Evolutionary conservation across 1,139 yeast species (phyloP).

Genomic region (Taphrina sp.): DNA sequence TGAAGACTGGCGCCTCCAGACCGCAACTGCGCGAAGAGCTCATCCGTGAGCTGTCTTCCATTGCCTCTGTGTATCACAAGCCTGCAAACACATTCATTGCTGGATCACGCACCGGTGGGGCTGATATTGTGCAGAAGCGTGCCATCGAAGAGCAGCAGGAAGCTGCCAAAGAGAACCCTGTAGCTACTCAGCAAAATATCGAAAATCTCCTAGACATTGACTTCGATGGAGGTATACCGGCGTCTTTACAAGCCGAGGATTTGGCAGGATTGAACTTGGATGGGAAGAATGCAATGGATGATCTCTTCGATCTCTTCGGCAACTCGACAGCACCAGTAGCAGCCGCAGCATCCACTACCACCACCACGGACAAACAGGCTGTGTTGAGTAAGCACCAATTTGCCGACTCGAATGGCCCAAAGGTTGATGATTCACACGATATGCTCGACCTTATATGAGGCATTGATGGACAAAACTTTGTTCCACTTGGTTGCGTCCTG

Average conservation of each 20-base stretch:
- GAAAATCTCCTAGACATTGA: constrained; percentile 88
- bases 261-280: not conserved
- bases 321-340: no score
- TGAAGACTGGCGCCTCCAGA: constrained; percentile 63
- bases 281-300: constrained; percentile 9
- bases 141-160: constrained; percentile 75
- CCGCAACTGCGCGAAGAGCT: constrained; percentile 67
- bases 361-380: no score
- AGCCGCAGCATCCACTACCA: no score
- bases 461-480: no score
- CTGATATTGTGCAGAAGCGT: constrained; percentile 50
- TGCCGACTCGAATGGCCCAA: no score
- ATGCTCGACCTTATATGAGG: no score
- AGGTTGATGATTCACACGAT: no score
- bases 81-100: constrained; percentile 71
- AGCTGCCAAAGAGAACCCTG: constrained; percentile 74
- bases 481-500: no score
- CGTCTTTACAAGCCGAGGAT: constrained; percentile 17
- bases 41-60: constrained; percentile 72
- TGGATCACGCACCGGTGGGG: constrained; percentile 47
- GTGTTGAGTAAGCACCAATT: no score
- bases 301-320: constrained; percentile 20
- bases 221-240: constrained; percentile 45
- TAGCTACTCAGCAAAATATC: constrained; percentile 53
- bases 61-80: constrained; percentile 85